A percentile compares a stretch with the other conserved stretches of the same genome.
phyloP scores from a whole-genome alignment of 2,329 filamentous ascomycete genomes.

The Fusarium pseudoanthophilum region DNA sequence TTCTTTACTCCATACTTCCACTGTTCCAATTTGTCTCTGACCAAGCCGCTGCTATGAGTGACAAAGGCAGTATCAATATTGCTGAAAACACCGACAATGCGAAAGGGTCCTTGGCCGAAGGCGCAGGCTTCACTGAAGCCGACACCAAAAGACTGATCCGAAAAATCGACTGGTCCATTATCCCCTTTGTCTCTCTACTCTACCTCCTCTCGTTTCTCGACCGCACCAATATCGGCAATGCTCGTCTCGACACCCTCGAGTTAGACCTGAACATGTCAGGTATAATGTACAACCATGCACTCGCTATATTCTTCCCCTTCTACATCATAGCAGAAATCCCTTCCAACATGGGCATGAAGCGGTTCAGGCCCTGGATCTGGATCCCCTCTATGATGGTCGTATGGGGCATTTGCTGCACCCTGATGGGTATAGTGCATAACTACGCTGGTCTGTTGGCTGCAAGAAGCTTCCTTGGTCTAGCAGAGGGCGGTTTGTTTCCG shows the following conservation, averaged over 20 bases:
- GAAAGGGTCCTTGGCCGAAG: not conserved
- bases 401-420: constrained; percentile 56
- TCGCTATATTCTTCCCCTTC: constrained; percentile 57
- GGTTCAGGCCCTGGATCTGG: constrained; percentile 58
- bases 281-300: constrained; percentile 3
- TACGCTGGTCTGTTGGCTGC: constrained; percentile 51
- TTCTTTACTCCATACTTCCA: not conserved
- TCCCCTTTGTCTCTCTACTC: not conserved
- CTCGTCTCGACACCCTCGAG: constrained; percentile 1
- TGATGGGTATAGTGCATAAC: constrained; percentile 59
- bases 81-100: not conserved
- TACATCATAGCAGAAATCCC: constrained; percentile 62
- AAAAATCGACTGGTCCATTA: constrained; percentile 8
- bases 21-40: not conserved
- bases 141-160: constrained; percentile 1
- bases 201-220: constrained; percentile 7
- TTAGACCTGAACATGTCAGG: not conserved
- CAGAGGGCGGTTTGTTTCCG: constrained; percentile 7
- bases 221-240: constrained; percentile 9
- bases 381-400: constrained; percentile 60
- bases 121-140: not conserved
- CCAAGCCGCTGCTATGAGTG: not conserved
- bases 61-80: not conserved
- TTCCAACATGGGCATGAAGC: constrained; percentile 63
- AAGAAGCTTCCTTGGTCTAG: not conserved